Percentiles rank a stretch among this genome's conserved stretches.
These are phyloP conservation scores for Centaurea solstitialis DNA, from an alignment of 129 eudicot genomes.

Conservation along the genomic window DNA sequence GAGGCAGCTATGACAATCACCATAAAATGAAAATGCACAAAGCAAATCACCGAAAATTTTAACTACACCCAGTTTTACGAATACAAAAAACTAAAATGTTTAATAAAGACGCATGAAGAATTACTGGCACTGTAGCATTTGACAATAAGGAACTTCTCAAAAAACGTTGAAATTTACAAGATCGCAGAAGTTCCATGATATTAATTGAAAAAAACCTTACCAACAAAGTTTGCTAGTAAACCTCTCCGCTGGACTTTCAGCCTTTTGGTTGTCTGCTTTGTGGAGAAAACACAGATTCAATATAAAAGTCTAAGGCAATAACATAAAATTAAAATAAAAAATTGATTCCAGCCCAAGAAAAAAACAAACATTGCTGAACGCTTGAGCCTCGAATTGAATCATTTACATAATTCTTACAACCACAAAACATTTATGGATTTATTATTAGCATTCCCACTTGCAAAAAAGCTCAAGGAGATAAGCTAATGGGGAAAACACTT, in stretches of 20 bases:
- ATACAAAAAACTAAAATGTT: not conserved
- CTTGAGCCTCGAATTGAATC: not conserved
- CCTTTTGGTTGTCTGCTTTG: slow-evolving; percentile 18
- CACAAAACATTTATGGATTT: not conserved
- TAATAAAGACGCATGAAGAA: not conserved
- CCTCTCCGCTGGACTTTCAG: slow-evolving; percentile 24
- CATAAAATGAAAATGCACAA: not conserved
- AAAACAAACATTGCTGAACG: not conserved
- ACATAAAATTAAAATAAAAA: slow-evolving; percentile 1
- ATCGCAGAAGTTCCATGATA: slow-evolving; percentile 1
- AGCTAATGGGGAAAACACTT: not conserved
- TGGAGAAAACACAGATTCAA: slow-evolving; percentile 1
- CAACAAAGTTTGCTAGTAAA: slow-evolving; percentile 19
- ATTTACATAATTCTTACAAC: not conserved
- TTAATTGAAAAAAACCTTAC: slow-evolving; percentile 21
- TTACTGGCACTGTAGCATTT: slow-evolving; percentile 2
- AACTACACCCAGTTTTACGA: not conserved
- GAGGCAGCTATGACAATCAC: not conserved
- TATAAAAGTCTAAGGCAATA: slow-evolving; percentile 1
- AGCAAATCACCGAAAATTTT: not conserved
- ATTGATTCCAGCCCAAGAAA: not conserved
- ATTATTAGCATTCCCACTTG: not conserved
- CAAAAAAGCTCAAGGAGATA: not conserved
- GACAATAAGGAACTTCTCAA: not conserved
- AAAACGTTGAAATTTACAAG: not conserved